Conservation (phyloP, 495 filamentous ascomycete genomes). For the Glarea lozoyensis region DNA sequence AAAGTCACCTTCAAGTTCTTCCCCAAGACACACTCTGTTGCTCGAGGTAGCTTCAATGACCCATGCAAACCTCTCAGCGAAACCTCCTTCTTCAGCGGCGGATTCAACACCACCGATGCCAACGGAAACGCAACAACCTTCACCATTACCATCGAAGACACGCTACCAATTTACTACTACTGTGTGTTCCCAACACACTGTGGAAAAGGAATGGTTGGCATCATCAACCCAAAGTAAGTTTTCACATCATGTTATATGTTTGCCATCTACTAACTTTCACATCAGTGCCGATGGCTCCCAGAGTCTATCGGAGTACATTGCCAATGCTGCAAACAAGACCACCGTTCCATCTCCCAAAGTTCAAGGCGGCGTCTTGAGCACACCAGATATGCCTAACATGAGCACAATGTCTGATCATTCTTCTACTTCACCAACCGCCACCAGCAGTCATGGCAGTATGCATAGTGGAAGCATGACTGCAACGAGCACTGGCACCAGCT, state of each 20-base stretch:
- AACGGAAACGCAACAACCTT: constrained; percentile 33
- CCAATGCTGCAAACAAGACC: constrained; percentile 19
- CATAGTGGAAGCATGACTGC: background rate
- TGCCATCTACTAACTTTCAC: constrained; percentile 1
- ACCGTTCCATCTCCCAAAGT: constrained; percentile 11
- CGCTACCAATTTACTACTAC: constrained; percentile 52
- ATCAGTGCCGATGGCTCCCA: constrained; percentile 20
- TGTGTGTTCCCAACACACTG: constrained; percentile 42
- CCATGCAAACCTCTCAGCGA: too few relatives aligned
- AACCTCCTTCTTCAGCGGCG: constrained; percentile 39
- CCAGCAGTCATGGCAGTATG: background rate
- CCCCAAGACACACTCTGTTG: too few relatives aligned
- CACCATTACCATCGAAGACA: constrained; percentile 47
- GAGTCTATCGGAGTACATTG: constrained; percentile 25
- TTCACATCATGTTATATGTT: constrained; percentile 19
- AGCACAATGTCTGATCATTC: background rate
- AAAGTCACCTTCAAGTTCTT: too few relatives aligned
- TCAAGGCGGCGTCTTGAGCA: constrained; percentile 11
- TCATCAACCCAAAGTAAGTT: constrained; percentile 31
- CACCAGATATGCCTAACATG: background rate
- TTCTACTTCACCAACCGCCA: background rate
- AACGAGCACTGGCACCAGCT: background rate
- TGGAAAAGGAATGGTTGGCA: constrained; percentile 42
- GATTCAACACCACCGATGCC: constrained; percentile 29
- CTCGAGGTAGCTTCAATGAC: too few relatives aligned